Conservation (phyloP, 1,139 yeast genomes). For the Chernovozyma sophiae-reginae region DNA sequence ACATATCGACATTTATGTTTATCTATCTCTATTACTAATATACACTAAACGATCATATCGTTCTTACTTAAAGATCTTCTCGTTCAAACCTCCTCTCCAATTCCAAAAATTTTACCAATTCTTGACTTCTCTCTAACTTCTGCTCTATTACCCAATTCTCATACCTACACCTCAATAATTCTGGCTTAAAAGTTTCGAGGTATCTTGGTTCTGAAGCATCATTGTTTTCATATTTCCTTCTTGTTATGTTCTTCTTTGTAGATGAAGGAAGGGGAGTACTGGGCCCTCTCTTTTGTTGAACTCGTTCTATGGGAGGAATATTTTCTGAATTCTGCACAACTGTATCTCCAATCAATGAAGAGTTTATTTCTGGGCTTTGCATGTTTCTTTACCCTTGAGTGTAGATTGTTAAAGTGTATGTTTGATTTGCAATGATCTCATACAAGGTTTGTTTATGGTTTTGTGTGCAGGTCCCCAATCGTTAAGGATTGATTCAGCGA, state of each 20-base stretch:
- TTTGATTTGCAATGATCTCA: too few species aligned
- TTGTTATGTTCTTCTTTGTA: slow-evolving; percentile 13
- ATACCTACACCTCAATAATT: slow-evolving; percentile 14
- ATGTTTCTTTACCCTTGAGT: too few species aligned
- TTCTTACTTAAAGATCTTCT: background rate
- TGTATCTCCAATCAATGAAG: background rate
- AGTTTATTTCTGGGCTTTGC: background rate
- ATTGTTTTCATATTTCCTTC: slow-evolving; percentile 14
- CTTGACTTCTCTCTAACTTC: slow-evolving; percentile 11
- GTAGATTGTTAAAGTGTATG: too few species aligned
- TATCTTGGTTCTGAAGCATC: slow-evolving; percentile 2
- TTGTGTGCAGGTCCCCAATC: too few species aligned
- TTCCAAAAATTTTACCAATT: slow-evolving; percentile 14
- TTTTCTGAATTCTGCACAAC: slow-evolving; percentile 3
- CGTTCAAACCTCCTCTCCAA: slow-evolving; percentile 13
- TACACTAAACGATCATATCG: background rate
- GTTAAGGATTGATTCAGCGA: too few species aligned
- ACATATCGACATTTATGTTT: background rate
- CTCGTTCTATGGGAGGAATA: slow-evolving; percentile 2
- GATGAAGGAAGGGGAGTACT: slow-evolving; percentile 25
- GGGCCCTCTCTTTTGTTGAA: slow-evolving; percentile 21
- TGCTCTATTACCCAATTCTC: slow-evolving; percentile 14
- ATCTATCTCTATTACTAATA: too few species aligned
- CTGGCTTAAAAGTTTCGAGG: slow-evolving; percentile 2
- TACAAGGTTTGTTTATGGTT: too few species aligned